Percentiles rank a stretch among this genome's conserved stretches.
These are phyloP conservation scores for Nymphaea colorata DNA, from an alignment of 164 flowering plant species.

Conservation along the genomic window DNA sequence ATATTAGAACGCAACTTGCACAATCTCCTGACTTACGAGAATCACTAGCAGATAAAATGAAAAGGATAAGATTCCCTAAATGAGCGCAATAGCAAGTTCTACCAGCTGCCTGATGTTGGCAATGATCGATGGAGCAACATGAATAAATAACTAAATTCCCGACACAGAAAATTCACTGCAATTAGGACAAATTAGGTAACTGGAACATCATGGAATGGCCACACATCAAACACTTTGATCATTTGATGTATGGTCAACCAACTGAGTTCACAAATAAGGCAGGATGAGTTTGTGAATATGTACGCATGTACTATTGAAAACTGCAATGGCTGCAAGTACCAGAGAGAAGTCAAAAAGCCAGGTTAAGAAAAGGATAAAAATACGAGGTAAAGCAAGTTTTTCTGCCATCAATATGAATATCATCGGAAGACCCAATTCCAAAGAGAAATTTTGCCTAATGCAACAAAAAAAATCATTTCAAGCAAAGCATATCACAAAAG, in stretches of 20 bases:
- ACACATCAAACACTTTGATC: not conserved
- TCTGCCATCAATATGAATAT: no score
- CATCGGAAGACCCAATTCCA: no score
- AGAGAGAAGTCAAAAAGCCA: not conserved
- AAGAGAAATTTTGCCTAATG: no score
- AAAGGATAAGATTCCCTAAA: not conserved
- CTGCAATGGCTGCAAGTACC: not conserved
- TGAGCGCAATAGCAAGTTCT: not conserved
- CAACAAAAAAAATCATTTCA: no score
- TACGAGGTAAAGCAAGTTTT: not conserved
- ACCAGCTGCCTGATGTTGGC: not conserved
- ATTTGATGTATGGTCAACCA: no score
- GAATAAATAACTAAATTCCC: not conserved
- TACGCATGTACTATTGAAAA: not conserved
- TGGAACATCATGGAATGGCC: not conserved
- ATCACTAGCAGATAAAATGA: slow-evolving; percentile 16
- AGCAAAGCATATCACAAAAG: no score
- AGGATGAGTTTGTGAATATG: no score
- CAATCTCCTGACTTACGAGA: not conserved
- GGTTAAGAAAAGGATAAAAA: not conserved
- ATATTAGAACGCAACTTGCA: not conserved
- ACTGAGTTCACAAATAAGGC: no score
- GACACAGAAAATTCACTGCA: not conserved
- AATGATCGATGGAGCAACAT: not conserved
- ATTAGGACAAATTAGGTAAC: not conserved